Evolutionary conservation across 2,329 filamentous ascomycete species (phyloP), one percentile per base, ranked within the genome.

Genomic region (Meredithiella fracta): DNA sequence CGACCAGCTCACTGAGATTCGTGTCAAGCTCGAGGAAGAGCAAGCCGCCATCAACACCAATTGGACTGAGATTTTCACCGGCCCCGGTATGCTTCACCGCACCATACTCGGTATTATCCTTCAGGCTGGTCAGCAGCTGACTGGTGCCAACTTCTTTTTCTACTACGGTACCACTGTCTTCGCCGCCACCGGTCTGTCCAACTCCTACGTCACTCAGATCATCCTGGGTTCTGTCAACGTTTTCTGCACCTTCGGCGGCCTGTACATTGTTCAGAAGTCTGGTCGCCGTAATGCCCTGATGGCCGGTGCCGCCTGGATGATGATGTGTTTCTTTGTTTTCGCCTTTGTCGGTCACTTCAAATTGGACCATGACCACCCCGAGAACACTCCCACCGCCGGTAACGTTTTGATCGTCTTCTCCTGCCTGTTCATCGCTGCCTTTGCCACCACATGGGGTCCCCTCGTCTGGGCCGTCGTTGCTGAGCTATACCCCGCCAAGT

Each of bases 391-490:
- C 26, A 63, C 66, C 8, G 71, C 76, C 4, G 81, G 81, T 22
- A 71, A 75, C 2, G 75, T 75, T 42, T 77, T 85, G 61, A 82
- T 86, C 47, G 73, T 81, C 54, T 84, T 85, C 65, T 81, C 82
- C 0, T 84, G 81, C 62, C 70, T 86, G 42, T 83, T 83, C 64
- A 84, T 84, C 57, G 77, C 73, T 17, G 79, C 75, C 2, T 84
- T 82, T 60, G 80, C 80, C n/a, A 78, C 75, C 59, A 83, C 79
- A 11, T 85, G 82, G 82, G 82, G 81, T 22, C 82, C 82, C 0
- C 76, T 85, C 6, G 74, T 84, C 22, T 86, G 82, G 82, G 74
- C 75, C 8, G 73, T 81, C 11, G 75, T 79, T 9, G 78, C 78
- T 1, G 80, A 84, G 65, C 73, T 83, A 58, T 85, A 82, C 63